A percentile compares a stretch with the other conserved stretches of the same genome.
These are phyloP conservation scores for Inonotus hispidus DNA, from an alignment of 1,284 basidiomycete species.

Conservation along the genomic window DNA sequence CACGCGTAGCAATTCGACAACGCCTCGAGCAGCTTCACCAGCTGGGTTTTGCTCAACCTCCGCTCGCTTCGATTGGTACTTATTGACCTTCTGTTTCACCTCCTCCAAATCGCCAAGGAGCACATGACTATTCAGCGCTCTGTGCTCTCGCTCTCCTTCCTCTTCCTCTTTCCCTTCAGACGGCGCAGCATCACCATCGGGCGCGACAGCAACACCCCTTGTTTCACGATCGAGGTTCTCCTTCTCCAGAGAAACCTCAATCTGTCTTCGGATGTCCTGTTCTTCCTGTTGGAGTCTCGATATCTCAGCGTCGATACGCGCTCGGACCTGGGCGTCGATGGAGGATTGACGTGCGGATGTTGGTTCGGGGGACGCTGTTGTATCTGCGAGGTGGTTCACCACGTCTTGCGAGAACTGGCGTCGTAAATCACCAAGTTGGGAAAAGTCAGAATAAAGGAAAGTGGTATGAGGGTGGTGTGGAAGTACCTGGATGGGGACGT, in stretches of 20 bases:
- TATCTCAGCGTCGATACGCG: conserved; percentile 62
- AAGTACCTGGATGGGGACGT: conserved; percentile 60
- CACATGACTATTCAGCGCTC: conserved; percentile 41
- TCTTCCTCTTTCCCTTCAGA: no score
- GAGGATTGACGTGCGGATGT: conserved; percentile 63
- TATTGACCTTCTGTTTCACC: conserved; percentile 64
- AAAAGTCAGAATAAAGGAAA: neutral
- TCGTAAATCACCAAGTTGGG: no score
- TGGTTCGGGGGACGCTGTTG: conserved; percentile 48
- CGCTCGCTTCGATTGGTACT: conserved; percentile 55
- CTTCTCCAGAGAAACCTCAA: conserved; percentile 67
- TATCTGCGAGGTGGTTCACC: conserved; percentile 68
- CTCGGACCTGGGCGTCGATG: conserved; percentile 62
- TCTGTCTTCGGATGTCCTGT: conserved; percentile 56
- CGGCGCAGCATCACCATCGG: conserved; percentile 22
- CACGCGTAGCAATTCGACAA: conserved; percentile 73
- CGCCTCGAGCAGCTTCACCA: conserved; percentile 44
- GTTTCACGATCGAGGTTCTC: conserved; percentile 74
- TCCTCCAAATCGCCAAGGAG: conserved; percentile 71
- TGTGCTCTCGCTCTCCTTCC: conserved; percentile 32
- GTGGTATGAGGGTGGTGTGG: conserved; percentile 12
- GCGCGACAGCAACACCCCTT: conserved; percentile 25
- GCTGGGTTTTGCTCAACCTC: conserved; percentile 37
- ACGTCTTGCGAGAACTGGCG: conserved; percentile 74
- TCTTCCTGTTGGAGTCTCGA: conserved; percentile 59